Evolutionary conservation across 140 eudicot genomes (phyloP).

Genomic region (Anethum foeniculum): DNA sequence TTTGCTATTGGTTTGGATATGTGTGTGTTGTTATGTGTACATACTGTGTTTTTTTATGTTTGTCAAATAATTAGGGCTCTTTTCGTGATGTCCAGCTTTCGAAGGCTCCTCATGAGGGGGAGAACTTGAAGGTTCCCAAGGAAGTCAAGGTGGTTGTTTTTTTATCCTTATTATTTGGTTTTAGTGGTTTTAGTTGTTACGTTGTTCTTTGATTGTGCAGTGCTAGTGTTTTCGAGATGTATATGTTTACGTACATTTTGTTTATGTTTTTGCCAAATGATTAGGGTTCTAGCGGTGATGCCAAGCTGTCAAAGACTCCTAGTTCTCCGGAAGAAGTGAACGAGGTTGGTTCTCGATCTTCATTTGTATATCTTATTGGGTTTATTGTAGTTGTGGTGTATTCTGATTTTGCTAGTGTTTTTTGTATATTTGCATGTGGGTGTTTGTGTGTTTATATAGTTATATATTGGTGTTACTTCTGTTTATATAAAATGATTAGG

Average conservation of each 20-base stretch:
- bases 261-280: background rate
- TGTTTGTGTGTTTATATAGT: too few species aligned
- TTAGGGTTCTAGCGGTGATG: background rate
- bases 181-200: background rate
- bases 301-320: background rate
- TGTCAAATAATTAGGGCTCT: background rate
- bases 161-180: background rate
- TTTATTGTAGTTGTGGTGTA: background rate
- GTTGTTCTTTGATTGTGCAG: background rate
- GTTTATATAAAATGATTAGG: background rate
- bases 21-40: too few species aligned
- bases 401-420: background rate
- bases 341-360: conserved; percentile 35
- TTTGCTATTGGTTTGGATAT: too few species aligned
- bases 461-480: background rate
- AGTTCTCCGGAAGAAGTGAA: conserved; percentile 52
- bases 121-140: conserved; percentile 43
- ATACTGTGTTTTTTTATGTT: background rate
- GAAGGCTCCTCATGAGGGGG: background rate
- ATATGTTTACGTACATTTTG: background rate
- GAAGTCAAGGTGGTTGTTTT: conserved; percentile 7
- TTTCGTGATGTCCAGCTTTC: background rate
- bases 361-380: background rate
- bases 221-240: background rate
- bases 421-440: too few species aligned